Evolutionary conservation across 1,284 basidiomycete genomes (phyloP).

Genomic region (Cutaneotrichosporon sp.): DNA sequence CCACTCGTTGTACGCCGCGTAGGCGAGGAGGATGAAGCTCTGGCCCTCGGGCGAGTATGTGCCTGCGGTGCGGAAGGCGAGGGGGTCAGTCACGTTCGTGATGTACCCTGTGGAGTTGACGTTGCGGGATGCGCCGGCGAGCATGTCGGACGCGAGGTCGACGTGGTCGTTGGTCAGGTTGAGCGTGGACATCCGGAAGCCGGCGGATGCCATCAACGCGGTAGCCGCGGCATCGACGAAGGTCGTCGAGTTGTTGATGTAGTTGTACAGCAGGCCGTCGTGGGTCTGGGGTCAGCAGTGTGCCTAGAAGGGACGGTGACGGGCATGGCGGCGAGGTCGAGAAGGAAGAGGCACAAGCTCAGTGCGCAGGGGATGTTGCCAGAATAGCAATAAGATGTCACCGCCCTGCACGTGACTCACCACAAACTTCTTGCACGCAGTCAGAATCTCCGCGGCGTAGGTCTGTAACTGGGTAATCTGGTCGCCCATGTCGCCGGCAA

Average conservation of each 20-base stretch:
- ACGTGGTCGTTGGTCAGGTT: slow-evolving; percentile 42
- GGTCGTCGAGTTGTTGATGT: slow-evolving; percentile 58
- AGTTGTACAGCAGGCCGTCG: slow-evolving; percentile 67
- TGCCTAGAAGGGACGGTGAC: not conserved
- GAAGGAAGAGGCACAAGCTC: no score
- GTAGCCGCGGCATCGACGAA: slow-evolving; percentile 73
- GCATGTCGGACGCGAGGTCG: slow-evolving; percentile 30
- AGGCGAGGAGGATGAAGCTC: slow-evolving; percentile 66
- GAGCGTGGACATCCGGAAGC: slow-evolving; percentile 56
- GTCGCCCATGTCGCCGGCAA: slow-evolving; percentile 31
- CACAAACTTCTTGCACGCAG: slow-evolving; percentile 37
- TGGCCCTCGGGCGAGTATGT: slow-evolving; percentile 58
- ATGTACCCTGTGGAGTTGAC: slow-evolving; percentile 57
- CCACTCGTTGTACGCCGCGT: slow-evolving; percentile 70
- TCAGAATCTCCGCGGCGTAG: slow-evolving; percentile 53
- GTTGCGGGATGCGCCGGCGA: slow-evolving; percentile 32
- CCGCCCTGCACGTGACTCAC: slow-evolving; percentile 22
- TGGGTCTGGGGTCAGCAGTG: slow-evolving; percentile 49
- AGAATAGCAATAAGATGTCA: no score
- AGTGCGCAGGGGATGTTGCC: no score
- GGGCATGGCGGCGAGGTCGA: no score
- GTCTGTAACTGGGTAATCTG: slow-evolving; percentile 47
- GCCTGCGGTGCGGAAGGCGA: slow-evolving; percentile 55
- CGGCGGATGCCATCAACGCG: slow-evolving; percentile 69
- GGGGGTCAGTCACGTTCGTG: slow-evolving; percentile 65